Base-by-base conservation (phyloP, 2,329 filamentous ascomycete species). In the Fusarium newnesense region DNA sequence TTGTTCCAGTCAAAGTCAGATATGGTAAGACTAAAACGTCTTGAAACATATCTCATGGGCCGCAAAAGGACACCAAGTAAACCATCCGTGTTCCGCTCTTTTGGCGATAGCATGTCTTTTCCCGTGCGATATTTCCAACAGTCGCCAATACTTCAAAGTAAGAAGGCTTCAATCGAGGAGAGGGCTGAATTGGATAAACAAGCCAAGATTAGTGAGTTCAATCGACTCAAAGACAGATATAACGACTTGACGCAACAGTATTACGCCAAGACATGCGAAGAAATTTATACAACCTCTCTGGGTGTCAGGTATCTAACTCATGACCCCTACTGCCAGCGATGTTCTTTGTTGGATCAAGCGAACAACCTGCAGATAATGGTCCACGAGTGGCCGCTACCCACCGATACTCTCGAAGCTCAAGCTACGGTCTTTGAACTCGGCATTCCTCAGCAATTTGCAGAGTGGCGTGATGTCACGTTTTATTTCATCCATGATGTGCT, bases 321-420 rank as follows among this genome's bases (percentile, higher is more conserved):
- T 46, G 58, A 43, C 36, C 1, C 8, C 9, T 19, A 4, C 3
- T 88, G 86, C 65, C 4, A 7, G 3, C 83, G 81, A 59, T 89
- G 86, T 70, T 4, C 5, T 0, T 67, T 80, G 2, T 47, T 70
- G 11, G 8, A 9, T 0, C 4, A 77, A 24, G 87, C 87, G 2
- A 49, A 80, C 0, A 3, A 4, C 0, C 63, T 92, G 1, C 39
- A 32, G 0, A 90, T 92, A 18, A 2, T 52, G 0, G 75, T 88
- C 12, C 82, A 89, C 69, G 90, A 92, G 74, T 91, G 88, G 88
- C 89, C 90, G 0, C 79, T 91, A 0, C 85, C 88, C 0, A 37
- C 46, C 0, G 19, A 81, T 1, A 1, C 47, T 0, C n/a, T 70
- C 0, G 32, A 81, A 24, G 83, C 83, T 0, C 85, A 88, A 69